Percentiles rank a stretch among this genome's conserved stretches.
These are phyloP conservation scores for Monilinia aucupariae DNA, from an alignment of 2,329 filamentous ascomycete genomes.

Conservation along the genomic window DNA sequence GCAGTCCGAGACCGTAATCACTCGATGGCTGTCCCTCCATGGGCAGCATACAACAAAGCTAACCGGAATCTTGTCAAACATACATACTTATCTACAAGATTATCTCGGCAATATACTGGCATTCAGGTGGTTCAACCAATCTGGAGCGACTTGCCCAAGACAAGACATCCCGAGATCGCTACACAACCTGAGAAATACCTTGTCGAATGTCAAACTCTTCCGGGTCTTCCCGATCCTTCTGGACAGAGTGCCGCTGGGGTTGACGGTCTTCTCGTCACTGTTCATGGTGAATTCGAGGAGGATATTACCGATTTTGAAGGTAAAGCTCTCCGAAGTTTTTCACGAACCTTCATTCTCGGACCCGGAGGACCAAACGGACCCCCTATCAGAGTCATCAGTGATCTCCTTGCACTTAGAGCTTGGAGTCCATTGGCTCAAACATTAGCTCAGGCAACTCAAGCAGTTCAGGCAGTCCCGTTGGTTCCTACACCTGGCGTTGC, in stretches of 20 bases:
- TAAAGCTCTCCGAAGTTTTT: conserved; percentile 69
- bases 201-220: conserved; percentile 72
- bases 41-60: conserved; percentile 69
- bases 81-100: conserved; percentile 52
- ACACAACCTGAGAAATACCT: conserved; percentile 67
- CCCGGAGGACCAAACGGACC: conserved; percentile 58
- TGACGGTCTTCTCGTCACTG: conserved; percentile 68
- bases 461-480: conserved; percentile 18
- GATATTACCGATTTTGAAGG: conserved; percentile 51
- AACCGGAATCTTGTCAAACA: conserved; percentile 75
- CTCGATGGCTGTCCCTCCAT: conserved; percentile 47
- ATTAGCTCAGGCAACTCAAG: conserved; percentile 6
- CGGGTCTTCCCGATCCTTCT: conserved; percentile 64
- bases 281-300: conserved; percentile 85
- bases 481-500: conserved; percentile 11
- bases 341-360: conserved; percentile 72
- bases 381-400: conserved; percentile 68
- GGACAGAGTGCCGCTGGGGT: conserved; percentile 61
- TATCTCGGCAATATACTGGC: conserved; percentile 62
- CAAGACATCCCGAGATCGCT: conserved; percentile 67
- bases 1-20: conserved; percentile 45
- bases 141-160: conserved; percentile 67
- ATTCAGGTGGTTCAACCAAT: conserved; percentile 57
- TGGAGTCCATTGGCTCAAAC: conserved; percentile 47
- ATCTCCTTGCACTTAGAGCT: conserved; percentile 68